Evolutionary conservation across 2,329 filamentous ascomycete species (phyloP).

Genomic region (Cadophora sp.): DNA sequence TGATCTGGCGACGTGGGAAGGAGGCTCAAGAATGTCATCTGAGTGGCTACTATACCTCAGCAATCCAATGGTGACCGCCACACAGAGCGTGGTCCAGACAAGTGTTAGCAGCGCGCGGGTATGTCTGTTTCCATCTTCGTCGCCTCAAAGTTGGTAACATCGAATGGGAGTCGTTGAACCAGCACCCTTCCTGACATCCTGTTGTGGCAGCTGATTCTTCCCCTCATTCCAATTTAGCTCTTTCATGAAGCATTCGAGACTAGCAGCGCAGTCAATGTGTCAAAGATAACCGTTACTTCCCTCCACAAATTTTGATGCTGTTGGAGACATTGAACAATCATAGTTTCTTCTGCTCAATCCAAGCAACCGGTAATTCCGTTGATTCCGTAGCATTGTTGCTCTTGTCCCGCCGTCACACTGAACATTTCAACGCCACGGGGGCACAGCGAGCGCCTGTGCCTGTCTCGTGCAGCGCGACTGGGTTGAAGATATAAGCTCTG

Average conservation of each 20-base stretch:
- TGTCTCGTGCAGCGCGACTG: background rate
- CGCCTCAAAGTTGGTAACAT: conserved; percentile 11
- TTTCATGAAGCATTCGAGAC: background rate
- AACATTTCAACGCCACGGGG: background rate
- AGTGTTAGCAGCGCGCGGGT: conserved; percentile 36
- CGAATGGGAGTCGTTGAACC: conserved; percentile 26
- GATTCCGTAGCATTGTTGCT: background rate
- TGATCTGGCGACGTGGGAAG: conserved; percentile 32
- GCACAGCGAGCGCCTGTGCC: conserved; percentile 17
- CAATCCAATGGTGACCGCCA: conserved; percentile 30
- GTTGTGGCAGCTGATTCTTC: conserved; percentile 22
- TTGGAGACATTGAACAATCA: background rate
- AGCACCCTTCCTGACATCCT: conserved; percentile 20
- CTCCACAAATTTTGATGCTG: background rate
- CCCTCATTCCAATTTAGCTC: conserved; percentile 11
- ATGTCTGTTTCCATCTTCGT: conserved; percentile 14
- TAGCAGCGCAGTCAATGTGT: background rate
- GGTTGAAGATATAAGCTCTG: conserved; percentile 10
- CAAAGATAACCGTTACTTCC: background rate
- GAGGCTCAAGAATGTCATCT: conserved; percentile 38
- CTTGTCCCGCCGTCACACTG: background rate
- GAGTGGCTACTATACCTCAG: conserved; percentile 36
- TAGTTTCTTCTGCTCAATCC: background rate
- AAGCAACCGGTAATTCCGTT: background rate
- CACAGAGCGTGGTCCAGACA: conserved; percentile 16